Conservation (phyloP, 352 stramenopile genomes). For the Phytophthora cactorum region DNA sequence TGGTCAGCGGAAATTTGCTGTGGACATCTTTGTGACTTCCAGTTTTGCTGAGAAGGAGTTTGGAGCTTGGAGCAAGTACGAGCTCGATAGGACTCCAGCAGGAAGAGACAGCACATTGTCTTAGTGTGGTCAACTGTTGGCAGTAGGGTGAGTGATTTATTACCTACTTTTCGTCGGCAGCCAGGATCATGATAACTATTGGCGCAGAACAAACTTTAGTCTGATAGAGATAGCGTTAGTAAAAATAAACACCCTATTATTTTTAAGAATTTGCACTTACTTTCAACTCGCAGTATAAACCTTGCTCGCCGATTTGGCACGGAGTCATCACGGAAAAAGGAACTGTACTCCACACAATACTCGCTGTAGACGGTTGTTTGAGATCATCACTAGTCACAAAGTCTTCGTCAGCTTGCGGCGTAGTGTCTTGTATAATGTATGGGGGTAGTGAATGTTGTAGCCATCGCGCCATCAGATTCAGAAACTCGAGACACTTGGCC, state of each 20-base stretch:
- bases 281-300: slow-evolving; percentile 58
- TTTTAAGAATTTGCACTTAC: slow-evolving; percentile 11
- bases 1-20: slow-evolving; percentile 31
- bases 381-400: not conserved
- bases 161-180: slow-evolving; percentile 55
- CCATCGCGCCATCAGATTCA: slow-evolving; percentile 48
- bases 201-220: slow-evolving; percentile 43
- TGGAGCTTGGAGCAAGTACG: slow-evolving; percentile 55
- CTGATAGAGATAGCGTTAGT: slow-evolving; percentile 9
- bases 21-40: slow-evolving; percentile 34
- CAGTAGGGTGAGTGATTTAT: not conserved
- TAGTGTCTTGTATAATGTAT: not conserved
- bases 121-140: not conserved
- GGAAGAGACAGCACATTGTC: not conserved
- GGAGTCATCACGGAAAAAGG: slow-evolving; percentile 45
- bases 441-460: slow-evolving; percentile 45
- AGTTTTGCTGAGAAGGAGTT: slow-evolving; percentile 46
- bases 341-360: slow-evolving; percentile 39
- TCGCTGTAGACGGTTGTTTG: slow-evolving; percentile 1
- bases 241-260: not conserved
- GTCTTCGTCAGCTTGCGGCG: slow-evolving; percentile 5
- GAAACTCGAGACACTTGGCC: slow-evolving; percentile 53
- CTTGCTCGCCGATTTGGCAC: slow-evolving; percentile 32
- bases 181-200: slow-evolving; percentile 55
- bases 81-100: slow-evolving; percentile 47